Conservation (phyloP, 179 eudicot species). For the Silene noctiflora region DNA sequence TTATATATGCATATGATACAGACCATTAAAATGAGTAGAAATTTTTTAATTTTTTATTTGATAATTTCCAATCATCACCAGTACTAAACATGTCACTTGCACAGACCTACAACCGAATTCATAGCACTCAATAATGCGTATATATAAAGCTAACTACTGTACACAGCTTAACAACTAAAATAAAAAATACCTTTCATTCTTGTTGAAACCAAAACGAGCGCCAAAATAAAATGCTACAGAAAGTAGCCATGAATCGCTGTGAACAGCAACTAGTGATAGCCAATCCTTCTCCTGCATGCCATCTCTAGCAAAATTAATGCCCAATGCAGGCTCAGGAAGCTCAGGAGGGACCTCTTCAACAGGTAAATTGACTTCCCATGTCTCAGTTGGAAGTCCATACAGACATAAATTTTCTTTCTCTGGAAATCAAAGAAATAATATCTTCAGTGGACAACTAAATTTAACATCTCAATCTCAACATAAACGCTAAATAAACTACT, state of each 20-base stretch:
- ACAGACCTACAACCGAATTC: not conserved
- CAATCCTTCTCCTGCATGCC: constrained; percentile 80
- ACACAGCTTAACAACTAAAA: not conserved
- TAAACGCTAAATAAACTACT: not conserved
- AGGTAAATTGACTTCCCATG: constrained; percentile 82
- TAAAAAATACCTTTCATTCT: constrained; percentile 56
- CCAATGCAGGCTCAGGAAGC: constrained; percentile 85
- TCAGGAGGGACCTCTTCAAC: constrained; percentile 89
- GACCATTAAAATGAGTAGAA: not conserved
- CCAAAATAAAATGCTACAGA: constrained; percentile 81
- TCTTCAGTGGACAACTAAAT: not conserved
- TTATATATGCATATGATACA: not conserved
- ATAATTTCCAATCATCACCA: not conserved
- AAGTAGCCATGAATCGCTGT: constrained; percentile 84
- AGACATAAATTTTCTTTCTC: constrained; percentile 82
- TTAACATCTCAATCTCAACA: not conserved
- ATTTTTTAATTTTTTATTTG: not conserved
- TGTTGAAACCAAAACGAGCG: constrained; percentile 67
- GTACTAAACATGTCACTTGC: not conserved
- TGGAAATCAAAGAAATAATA: constrained; percentile 27
- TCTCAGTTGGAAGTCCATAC: constrained; percentile 75
- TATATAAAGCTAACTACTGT: not conserved
- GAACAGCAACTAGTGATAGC: constrained; percentile 78
- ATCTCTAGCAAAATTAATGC: constrained; percentile 86
- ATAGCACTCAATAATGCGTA: not conserved